Evolutionary conservation across 441 rosid species (phyloP).

Genomic region (Croton setiger): DNA sequence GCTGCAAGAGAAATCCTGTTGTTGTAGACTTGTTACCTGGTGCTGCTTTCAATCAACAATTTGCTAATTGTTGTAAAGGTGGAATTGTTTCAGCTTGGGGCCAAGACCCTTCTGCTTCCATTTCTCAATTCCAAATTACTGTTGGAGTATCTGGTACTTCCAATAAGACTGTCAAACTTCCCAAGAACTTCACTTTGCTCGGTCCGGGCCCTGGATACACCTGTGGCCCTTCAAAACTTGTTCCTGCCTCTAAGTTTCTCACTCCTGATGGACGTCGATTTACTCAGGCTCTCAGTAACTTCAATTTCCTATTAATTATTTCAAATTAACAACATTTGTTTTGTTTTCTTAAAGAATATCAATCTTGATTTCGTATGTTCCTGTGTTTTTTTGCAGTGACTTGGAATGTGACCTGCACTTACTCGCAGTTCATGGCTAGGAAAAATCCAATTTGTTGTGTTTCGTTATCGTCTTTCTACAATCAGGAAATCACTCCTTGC

Average conservation of each 20-base stretch:
- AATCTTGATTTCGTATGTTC: neutral
- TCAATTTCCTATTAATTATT: neutral
- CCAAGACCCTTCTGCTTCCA: slow-evolving; percentile 62
- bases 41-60: slow-evolving; percentile 72
- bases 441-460: slow-evolving; percentile 80
- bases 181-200: slow-evolving; percentile 78
- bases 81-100: slow-evolving; percentile 78
- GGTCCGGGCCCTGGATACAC: slow-evolving; percentile 91
- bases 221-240: slow-evolving; percentile 76
- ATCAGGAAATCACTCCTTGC: slow-evolving; percentile 69
- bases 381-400: slow-evolving; percentile 56
- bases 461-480: slow-evolving; percentile 91
- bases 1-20: slow-evolving; percentile 69
- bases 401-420: slow-evolving; percentile 93
- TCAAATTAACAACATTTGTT: neutral
- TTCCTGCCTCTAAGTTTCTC: slow-evolving; percentile 58
- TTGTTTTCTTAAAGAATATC: neutral
- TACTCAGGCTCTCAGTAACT: slow-evolving; percentile 79
- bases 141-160: slow-evolving; percentile 73
- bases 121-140: slow-evolving; percentile 67
- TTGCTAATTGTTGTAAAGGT: slow-evolving; percentile 83
- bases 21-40: slow-evolving; percentile 75
- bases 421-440: slow-evolving; percentile 80
- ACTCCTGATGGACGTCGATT: slow-evolving; percentile 54
- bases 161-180: slow-evolving; percentile 77